Evolutionary conservation across 139 green algal species (phyloP).

Genomic region (Micractinium sp.): DNA sequence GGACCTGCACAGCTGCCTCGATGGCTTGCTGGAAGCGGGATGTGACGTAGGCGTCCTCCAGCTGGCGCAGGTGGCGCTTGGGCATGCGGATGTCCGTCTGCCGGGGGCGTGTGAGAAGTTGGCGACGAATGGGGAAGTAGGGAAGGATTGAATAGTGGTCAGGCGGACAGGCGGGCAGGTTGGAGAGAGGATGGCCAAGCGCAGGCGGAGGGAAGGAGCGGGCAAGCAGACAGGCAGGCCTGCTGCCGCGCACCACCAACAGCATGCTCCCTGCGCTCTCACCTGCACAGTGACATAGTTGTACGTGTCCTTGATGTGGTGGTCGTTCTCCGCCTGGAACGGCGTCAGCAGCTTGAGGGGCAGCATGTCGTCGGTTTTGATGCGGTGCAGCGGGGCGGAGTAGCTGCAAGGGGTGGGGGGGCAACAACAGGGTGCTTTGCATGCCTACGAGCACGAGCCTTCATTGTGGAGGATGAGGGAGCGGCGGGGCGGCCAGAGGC

Average conservation of each 20-base stretch:
- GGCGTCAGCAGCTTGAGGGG: constrained; percentile 72
- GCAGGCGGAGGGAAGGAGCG: too few relatives aligned
- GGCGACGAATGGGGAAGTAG: too few relatives aligned
- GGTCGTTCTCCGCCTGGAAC: constrained; percentile 84
- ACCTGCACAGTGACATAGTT: constrained; percentile 87
- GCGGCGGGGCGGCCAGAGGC: background rate
- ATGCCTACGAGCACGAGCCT: too few relatives aligned
- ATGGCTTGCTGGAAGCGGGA: constrained; percentile 50
- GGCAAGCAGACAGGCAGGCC: too few relatives aligned
- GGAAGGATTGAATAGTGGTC: background rate
- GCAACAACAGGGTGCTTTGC: too few relatives aligned
- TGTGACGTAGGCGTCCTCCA: constrained; percentile 60
- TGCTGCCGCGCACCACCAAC: too few relatives aligned
- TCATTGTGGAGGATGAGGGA: background rate
- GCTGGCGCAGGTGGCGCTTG: constrained; percentile 47
- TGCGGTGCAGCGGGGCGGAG: constrained; percentile 65
- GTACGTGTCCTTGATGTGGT: constrained; percentile 85
- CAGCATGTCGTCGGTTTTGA: constrained; percentile 70
- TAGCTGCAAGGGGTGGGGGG: constrained; percentile 11
- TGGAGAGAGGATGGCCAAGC: too few relatives aligned
- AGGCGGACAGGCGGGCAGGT: background rate
- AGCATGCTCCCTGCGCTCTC: background rate
- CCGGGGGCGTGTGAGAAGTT: background rate
- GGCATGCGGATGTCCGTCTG: constrained; percentile 70
- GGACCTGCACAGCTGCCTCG: constrained; percentile 40